These are phyloP conservation scores for Diaporthe vexans DNA, from an alignment of 2,329 filamentous ascomycete genomes.

Conservation along the genomic window DNA sequence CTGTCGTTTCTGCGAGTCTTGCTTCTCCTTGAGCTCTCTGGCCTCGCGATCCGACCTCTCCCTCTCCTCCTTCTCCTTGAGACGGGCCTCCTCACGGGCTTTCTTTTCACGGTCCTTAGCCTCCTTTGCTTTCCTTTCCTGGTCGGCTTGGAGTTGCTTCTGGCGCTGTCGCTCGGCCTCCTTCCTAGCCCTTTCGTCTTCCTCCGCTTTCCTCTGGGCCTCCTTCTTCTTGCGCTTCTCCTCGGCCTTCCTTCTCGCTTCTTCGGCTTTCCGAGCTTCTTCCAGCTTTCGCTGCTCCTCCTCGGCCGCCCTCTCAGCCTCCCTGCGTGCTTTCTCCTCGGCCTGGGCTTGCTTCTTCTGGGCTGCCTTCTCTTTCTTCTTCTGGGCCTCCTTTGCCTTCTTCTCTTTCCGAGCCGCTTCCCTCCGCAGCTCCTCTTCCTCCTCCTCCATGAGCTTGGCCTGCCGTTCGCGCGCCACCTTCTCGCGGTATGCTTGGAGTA, in stretches of 20 bases:
- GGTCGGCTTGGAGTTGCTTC: conserved; percentile 86
- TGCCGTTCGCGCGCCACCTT: conserved; percentile 96
- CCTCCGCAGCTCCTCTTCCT: conserved; percentile 85
- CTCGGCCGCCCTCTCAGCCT: conserved; percentile 90
- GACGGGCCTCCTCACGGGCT: conserved; percentile 84
- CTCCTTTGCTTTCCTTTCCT: conserved; percentile 86
- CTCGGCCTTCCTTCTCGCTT: conserved; percentile 85
- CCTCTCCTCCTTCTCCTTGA: conserved; percentile 80
- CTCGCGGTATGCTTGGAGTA: conserved; percentile 96
- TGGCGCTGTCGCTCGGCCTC: conserved; percentile 89
- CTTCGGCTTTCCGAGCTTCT: conserved; percentile 84
- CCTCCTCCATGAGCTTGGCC: conserved; percentile 88
- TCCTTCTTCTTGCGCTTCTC: conserved; percentile 94
- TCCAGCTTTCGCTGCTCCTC: conserved; percentile 82
- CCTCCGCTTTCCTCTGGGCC: conserved; percentile 88
- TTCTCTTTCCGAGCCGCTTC: conserved; percentile 88
- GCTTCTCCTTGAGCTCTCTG: conserved; percentile 66
- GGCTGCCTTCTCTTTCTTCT: conserved; percentile 93
- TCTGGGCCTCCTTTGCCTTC: conserved; percentile 93
- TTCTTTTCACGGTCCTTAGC: conserved; percentile 86
- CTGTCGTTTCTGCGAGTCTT: conserved; percentile 71
- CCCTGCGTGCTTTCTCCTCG: conserved; percentile 90
- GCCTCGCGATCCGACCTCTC: conserved; percentile 75
- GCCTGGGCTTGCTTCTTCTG: conserved; percentile 89
- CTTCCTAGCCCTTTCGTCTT: conserved; percentile 87